Evolutionary conservation across 1,139 yeast species (phyloP).

Genomic region (Eremothecium sinecaudum): DNA sequence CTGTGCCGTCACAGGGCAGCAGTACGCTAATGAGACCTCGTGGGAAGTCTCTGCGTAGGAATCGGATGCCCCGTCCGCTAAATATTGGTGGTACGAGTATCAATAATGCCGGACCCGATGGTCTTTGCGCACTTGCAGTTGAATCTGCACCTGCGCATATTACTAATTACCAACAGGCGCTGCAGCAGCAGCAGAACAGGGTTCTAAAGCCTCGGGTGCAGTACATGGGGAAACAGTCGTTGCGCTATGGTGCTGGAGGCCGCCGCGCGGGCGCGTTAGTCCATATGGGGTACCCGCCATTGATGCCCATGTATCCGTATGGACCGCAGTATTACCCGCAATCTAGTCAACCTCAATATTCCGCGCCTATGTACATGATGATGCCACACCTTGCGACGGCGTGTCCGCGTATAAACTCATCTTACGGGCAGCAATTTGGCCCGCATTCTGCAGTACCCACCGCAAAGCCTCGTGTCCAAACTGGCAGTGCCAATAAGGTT

Average conservation of each 20-base stretch:
- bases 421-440: neutral
- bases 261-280: too few species aligned
- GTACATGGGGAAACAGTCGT: conserved; percentile 8
- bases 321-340: neutral
- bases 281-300: conserved; percentile 3
- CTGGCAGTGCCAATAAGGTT: neutral
- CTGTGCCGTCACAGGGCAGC: neutral
- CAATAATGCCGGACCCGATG: neutral
- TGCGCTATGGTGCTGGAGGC: neutral
- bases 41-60: conserved; percentile 17
- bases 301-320: neutral
- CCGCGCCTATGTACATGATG: neutral
- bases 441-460: neutral
- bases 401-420: conserved; percentile 1
- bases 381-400: conserved; percentile 2
- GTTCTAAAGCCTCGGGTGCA: conserved; percentile 8
- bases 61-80: conserved; percentile 18
- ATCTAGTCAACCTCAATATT: neutral
- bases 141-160: conserved; percentile 17
- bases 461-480: neutral
- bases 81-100: conserved; percentile 7
- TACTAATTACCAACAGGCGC: conserved; percentile 8
- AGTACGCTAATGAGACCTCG: conserved; percentile 5
- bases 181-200: conserved; percentile 2
- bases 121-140: conserved; percentile 3